These are phyloP conservation scores for Aschersonia sp. DNA, from an alignment of 2,329 filamentous ascomycete genomes.

Conservation along the genomic window DNA sequence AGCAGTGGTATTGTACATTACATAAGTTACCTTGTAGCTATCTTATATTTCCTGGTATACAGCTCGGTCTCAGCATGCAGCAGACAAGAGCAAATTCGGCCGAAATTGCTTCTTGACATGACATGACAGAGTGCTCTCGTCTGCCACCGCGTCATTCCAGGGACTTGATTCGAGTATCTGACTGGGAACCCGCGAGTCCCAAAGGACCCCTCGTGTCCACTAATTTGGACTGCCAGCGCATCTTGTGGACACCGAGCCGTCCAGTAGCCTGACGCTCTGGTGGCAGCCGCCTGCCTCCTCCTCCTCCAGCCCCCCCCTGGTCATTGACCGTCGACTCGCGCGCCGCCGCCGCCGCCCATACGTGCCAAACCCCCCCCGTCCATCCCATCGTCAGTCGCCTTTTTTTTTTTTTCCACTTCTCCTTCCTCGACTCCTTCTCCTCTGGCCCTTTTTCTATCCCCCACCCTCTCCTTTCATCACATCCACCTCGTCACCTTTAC, in stretches of 20 bases:
- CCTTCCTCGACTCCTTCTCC: conserved; percentile 1
- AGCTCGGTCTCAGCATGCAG: no score
- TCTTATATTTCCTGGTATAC: no score
- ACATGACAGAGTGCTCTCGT: no score
- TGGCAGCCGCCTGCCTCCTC: not conserved
- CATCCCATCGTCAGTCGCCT: conserved; percentile 7
- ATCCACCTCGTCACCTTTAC: conserved; percentile 1
- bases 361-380: conserved; percentile 8
- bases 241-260: not conserved
- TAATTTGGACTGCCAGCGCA: not conserved
- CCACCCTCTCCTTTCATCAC: conserved; percentile 5
- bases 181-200: not conserved
- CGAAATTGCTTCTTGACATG: no score
- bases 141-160: no score
- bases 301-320: not conserved
- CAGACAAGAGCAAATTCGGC: no score
- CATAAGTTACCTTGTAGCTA: no score
- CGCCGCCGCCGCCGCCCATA: not conserved
- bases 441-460: conserved; percentile 11
- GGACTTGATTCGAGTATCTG: not conserved
- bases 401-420: conserved; percentile 13
- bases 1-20: no score
- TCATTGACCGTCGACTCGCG: not conserved
- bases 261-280: not conserved
- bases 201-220: not conserved